Conservation (phyloP, 257 asterid species). For the Oldenlandia corymbosa region DNA sequence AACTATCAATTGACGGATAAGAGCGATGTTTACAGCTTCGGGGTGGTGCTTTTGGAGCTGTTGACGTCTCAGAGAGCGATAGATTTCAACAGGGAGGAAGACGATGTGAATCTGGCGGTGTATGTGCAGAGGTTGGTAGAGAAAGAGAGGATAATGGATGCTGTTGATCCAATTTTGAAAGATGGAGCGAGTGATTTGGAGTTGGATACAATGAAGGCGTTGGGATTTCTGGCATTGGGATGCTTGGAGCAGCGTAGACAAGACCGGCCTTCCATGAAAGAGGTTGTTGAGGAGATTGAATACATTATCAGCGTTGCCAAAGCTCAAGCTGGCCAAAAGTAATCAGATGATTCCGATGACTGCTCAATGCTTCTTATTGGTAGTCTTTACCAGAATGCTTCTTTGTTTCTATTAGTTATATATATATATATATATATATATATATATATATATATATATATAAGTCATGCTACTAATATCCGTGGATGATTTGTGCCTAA, state of each 20-base stretch:
- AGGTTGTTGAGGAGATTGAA: constrained; percentile 77
- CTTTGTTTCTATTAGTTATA: no score
- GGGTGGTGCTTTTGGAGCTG: constrained; percentile 79
- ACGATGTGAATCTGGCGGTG: constrained; percentile 82
- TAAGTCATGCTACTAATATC: no score
- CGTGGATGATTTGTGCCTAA: no score
- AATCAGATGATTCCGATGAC: no score
- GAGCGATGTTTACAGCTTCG: constrained; percentile 91
- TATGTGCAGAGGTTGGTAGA: constrained; percentile 71
- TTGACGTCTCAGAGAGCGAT: constrained; percentile 85
- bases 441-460: no score
- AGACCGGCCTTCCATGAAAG: constrained; percentile 91
- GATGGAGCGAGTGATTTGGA: constrained; percentile 52
- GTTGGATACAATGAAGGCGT: constrained; percentile 85
- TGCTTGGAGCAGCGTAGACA: constrained; percentile 85
- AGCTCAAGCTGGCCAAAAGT: constrained; percentile 24
- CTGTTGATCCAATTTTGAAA: constrained; percentile 62
- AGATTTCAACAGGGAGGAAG: constrained; percentile 56
- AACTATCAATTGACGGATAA: constrained; percentile 85
- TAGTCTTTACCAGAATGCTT: no score
- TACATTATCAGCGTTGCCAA: constrained; percentile 57
- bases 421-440: no score
- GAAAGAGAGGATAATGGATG: constrained; percentile 74
- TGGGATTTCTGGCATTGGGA: constrained; percentile 73
- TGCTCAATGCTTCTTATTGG: no score